Percentiles rank a stretch among this genome's conserved stretches.
These are phyloP conservation scores for Elsinoe fawcettii DNA, from an alignment of 2,329 filamentous ascomycete genomes.

Conservation along the genomic window DNA sequence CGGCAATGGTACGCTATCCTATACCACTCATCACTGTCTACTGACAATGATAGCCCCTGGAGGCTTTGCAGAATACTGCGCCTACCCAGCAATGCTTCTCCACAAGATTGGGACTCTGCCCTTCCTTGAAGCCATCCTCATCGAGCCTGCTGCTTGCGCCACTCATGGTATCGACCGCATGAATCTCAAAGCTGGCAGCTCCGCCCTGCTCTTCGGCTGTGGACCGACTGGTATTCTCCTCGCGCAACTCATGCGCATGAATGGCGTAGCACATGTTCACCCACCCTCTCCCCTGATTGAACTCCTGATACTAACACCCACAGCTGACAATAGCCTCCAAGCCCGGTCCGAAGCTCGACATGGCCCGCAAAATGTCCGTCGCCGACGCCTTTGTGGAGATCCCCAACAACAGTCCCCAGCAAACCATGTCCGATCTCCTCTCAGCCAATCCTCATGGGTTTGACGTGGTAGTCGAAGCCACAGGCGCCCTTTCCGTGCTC, in stretches of 20 bases:
- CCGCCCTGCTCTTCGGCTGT: constrained; percentile 58
- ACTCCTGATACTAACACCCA: background rate
- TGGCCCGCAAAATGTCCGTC: constrained; percentile 46
- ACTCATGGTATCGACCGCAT: constrained; percentile 64
- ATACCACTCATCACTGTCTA: background rate
- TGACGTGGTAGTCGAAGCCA: constrained; percentile 65
- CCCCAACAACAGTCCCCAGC: constrained; percentile 43
- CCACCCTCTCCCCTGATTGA: constrained; percentile 39
- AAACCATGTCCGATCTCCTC: constrained; percentile 57
- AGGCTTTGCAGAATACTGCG: constrained; percentile 64
- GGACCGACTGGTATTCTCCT: constrained; percentile 59
- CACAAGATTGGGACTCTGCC: constrained; percentile 59
- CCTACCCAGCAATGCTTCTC: constrained; percentile 50
- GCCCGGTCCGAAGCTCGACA: constrained; percentile 59
- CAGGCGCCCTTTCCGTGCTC: constrained; percentile 60
- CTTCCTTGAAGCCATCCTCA: constrained; percentile 60
- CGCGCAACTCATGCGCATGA: constrained; percentile 55
- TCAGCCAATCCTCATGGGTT: constrained; percentile 62
- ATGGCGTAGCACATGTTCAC: constrained; percentile 62
- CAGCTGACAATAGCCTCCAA: constrained; percentile 20
- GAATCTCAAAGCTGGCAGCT: constrained; percentile 55
- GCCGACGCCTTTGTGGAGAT: constrained; percentile 43
- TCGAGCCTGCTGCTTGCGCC: constrained; percentile 64
- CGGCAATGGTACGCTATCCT: constrained; percentile 38
- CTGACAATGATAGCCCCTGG: constrained; percentile 46